Evolutionary conservation across 2,329 filamentous ascomycete species (phyloP).

Genomic region (Pyrenophora seminiperda): DNA sequence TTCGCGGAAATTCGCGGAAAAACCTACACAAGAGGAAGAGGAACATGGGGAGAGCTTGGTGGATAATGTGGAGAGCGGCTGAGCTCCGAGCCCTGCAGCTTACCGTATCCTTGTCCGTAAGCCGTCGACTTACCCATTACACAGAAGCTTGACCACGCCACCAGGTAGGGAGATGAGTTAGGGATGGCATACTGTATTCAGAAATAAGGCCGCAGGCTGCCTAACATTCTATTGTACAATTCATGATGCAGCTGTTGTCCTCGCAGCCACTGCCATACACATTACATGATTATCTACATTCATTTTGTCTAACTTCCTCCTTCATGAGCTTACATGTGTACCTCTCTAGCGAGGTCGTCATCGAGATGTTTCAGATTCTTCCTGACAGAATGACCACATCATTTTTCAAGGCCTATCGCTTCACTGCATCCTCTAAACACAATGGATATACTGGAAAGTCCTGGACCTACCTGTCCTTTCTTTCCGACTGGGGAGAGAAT

Average conservation of each 20-base stretch:
- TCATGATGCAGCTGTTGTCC: neutral
- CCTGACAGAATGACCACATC: too few species aligned
- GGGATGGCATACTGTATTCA: conserved; percentile 26
- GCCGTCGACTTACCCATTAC: conserved; percentile 19
- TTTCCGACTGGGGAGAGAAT: neutral
- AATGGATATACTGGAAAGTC: neutral
- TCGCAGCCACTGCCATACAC: too few species aligned
- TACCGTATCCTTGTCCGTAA: conserved; percentile 23
- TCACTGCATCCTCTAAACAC: too few species aligned
- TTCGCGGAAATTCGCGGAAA: conserved; percentile 35
- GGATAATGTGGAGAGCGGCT: conserved; percentile 31
- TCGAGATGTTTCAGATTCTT: too few species aligned
- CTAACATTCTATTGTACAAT: neutral
- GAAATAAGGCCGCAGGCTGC: conserved; percentile 12
- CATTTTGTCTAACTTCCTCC: too few species aligned
- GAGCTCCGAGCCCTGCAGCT: conserved; percentile 19
- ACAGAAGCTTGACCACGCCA: conserved; percentile 33
- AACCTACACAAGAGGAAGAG: conserved; percentile 20
- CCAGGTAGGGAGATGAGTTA: conserved; percentile 10
- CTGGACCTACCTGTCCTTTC: conserved; percentile 1
- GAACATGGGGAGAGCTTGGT: conserved; percentile 21
- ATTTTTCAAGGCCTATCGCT: too few species aligned
- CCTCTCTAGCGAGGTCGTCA: too few species aligned
- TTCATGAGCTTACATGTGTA: too few species aligned
- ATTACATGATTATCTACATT: too few species aligned